phyloP scores from a whole-genome alignment of 345 rosid species.

The Leavenworthia alabamica region DNA sequence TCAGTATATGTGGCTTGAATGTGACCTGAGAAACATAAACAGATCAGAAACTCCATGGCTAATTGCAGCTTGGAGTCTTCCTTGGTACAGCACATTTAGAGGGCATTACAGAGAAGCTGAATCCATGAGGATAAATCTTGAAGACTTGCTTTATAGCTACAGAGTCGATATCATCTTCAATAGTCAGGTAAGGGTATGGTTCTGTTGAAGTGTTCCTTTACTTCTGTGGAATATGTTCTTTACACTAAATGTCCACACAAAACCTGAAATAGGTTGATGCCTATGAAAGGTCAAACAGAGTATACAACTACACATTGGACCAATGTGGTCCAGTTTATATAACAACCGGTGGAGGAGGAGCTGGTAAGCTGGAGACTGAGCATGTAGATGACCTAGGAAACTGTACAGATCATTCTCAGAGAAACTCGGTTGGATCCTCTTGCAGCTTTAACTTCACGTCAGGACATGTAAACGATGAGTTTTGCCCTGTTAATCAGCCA shows the following conservation, averaged over 20 bases:
- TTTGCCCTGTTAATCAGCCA: conserved; percentile 72
- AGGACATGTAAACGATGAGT: conserved; percentile 54
- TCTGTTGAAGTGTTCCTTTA: background rate
- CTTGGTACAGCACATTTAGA: conserved; percentile 82
- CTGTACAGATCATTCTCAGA: conserved; percentile 50
- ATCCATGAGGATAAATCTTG: conserved; percentile 79
- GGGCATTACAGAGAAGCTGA: conserved; percentile 84
- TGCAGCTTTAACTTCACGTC: conserved; percentile 63
- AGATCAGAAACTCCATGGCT: conserved; percentile 81
- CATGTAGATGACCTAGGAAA: conserved; percentile 87
- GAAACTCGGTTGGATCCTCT: conserved; percentile 32
- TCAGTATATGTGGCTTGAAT: conserved; percentile 76
- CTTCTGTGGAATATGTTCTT: background rate
- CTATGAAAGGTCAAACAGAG: conserved; percentile 88
- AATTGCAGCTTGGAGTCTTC: conserved; percentile 75
- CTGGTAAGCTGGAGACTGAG: conserved; percentile 51
- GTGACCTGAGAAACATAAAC: conserved; percentile 49
- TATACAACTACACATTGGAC: conserved; percentile 74
- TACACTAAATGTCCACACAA: background rate
- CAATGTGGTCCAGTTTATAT: conserved; percentile 77
- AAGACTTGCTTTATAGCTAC: conserved; percentile 54
- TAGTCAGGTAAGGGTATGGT: conserved; percentile 54
- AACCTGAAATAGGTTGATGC: conserved; percentile 63
- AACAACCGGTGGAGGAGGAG: conserved; percentile 76
- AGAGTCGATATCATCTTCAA: conserved; percentile 72